These are phyloP conservation scores for Priceomyces haplophilus DNA, from an alignment of 805 yeast genomes.

Conservation along the genomic window DNA sequence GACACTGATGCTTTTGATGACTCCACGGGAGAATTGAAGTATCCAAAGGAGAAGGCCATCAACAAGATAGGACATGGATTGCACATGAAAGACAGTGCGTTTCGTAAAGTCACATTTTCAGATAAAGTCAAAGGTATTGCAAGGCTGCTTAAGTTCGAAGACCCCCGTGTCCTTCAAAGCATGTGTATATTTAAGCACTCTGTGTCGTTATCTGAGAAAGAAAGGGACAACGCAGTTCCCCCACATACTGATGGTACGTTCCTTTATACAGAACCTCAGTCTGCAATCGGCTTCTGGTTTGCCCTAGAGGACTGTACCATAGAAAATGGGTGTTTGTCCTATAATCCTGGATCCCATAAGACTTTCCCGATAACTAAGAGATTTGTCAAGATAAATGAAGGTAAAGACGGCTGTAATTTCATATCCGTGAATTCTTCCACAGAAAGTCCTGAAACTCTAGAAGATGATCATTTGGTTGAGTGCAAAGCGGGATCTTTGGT, in stretches of 20 bases:
- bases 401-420: conserved; percentile 57
- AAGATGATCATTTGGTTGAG: conserved; percentile 42
- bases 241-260: conserved; percentile 76
- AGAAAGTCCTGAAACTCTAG: conserved; percentile 11
- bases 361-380: conserved; percentile 54
- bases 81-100: conserved; percentile 55
- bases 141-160: conserved; percentile 48
- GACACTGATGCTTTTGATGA: conserved; percentile 66
- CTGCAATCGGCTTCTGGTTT: conserved; percentile 78
- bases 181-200: conserved; percentile 83
- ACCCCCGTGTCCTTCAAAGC: conserved; percentile 72
- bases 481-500: conserved; percentile 74
- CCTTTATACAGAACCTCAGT: conserved; percentile 65
- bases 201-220: conserved; percentile 10
- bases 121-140: conserved; percentile 51
- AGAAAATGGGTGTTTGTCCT: conserved; percentile 67
- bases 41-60: conserved; percentile 54
- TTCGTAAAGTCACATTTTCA: conserved; percentile 49
- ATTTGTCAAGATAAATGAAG: conserved; percentile 53
- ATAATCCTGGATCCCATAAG: conserved; percentile 69
- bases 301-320: conserved; percentile 72
- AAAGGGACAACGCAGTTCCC: conserved; percentile 59
- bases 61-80: conserved; percentile 81
- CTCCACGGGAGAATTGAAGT: conserved; percentile 45
- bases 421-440: conserved; percentile 25